Conservation (phyloP, 179 eudicot genomes). For the Heliamphora pulchella region DNA sequence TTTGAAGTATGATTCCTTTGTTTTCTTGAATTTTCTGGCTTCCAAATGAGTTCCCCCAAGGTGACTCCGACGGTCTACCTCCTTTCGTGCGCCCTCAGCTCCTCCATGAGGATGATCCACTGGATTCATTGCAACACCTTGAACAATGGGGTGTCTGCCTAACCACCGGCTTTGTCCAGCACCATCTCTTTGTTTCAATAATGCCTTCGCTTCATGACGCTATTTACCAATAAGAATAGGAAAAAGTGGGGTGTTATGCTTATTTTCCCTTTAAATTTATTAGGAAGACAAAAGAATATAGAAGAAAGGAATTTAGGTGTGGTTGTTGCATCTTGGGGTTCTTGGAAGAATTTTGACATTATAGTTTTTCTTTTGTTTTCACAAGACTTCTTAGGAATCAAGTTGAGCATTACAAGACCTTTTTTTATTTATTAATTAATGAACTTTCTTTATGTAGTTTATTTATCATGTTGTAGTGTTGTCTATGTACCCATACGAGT, state of each 20-base stretch:
- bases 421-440: neutral
- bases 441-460: neutral
- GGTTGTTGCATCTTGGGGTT: neutral
- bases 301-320: neutral
- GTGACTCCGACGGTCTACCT: too few relatives aligned
- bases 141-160: too few relatives aligned
- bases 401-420: neutral
- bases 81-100: too few relatives aligned
- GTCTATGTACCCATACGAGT: neutral
- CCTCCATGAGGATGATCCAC: too few relatives aligned
- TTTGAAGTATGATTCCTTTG: neutral
- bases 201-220: too few relatives aligned
- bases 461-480: neutral
- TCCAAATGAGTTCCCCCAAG: neutral
- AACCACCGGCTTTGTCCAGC: too few relatives aligned
- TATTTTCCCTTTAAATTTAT: neutral
- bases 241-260: neutral
- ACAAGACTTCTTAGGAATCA: neutral
- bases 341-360: neutral
- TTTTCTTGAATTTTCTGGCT: neutral
- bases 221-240: too few relatives aligned
- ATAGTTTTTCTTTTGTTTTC: neutral
- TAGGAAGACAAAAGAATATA: neutral
- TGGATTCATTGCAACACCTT: too few relatives aligned
- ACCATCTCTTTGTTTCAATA: too few relatives aligned